Percentiles rank a stretch among this genome's conserved stretches.
Evolutionary conservation across 2,329 filamentous ascomycete species (phyloP).

Genomic region (Fusarium sp.): DNA sequence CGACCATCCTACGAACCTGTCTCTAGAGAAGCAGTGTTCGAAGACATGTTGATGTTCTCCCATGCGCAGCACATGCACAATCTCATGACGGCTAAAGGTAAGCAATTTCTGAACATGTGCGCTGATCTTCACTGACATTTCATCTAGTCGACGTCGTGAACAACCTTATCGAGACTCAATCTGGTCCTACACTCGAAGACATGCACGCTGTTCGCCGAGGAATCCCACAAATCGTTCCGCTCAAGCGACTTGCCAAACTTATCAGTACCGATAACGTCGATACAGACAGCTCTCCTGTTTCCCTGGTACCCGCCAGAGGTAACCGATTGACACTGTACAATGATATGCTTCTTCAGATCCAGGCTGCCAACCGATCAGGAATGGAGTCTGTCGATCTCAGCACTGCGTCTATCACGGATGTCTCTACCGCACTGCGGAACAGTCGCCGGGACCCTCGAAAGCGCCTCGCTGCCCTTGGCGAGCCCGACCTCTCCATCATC

Average conservation of each 20-base stretch:
- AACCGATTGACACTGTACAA: slow-evolving; percentile 46
- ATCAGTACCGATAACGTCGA: slow-evolving; percentile 25
- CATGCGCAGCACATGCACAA: slow-evolving; percentile 20
- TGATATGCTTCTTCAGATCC: slow-evolving; percentile 43
- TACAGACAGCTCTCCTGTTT: not conserved
- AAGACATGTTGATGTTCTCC: slow-evolving; percentile 8
- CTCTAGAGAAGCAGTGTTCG: slow-evolving; percentile 1
- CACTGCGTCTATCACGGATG: slow-evolving; percentile 45
- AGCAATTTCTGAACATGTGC: not conserved
- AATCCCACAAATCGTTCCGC: slow-evolving; percentile 37
- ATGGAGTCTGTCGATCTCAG: slow-evolving; percentile 40
- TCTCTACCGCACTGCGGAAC: slow-evolving; percentile 34
- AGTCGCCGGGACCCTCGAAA: slow-evolving; percentile 40
- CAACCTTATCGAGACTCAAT: slow-evolving; percentile 36
- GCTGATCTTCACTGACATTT: slow-evolving; percentile 19
- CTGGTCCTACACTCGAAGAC: slow-evolving; percentile 18
- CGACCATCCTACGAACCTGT: not conserved
- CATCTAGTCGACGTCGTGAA: slow-evolving; percentile 44
- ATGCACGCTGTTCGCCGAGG: slow-evolving; percentile 19
- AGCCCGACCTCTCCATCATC: slow-evolving; percentile 45
- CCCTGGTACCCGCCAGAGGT: slow-evolving; percentile 33
- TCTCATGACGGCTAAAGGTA: slow-evolving; percentile 49
- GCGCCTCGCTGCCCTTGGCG: slow-evolving; percentile 39
- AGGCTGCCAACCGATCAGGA: slow-evolving; percentile 36
- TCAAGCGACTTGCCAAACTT: slow-evolving; percentile 45